A percentile compares a stretch with the other conserved stretches of the same genome.
phyloP scores from a whole-genome alignment of 129 eudicot genomes.

The Chrysanthemum lavandulifolium region DNA sequence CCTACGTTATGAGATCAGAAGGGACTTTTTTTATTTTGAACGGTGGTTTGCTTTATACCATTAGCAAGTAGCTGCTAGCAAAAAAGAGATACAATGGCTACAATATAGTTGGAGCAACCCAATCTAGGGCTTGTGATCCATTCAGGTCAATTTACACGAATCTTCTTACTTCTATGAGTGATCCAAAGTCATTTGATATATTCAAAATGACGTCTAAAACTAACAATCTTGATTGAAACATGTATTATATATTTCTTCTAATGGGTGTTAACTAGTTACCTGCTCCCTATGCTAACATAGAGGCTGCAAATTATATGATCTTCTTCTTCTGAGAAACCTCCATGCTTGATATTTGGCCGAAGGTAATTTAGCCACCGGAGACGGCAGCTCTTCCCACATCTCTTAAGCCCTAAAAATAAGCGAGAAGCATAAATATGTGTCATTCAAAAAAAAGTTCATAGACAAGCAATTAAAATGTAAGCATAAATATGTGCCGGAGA shows the following conservation, averaged over 20 bases:
- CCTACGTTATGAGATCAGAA: slow-evolving; percentile 1
- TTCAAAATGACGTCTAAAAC: too few species aligned
- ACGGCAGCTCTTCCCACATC: slow-evolving; percentile 92
- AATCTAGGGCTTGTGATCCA: too few species aligned
- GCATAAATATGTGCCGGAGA: not conserved
- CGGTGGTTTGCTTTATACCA: too few species aligned
- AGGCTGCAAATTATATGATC: slow-evolving; percentile 82
- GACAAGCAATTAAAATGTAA: not conserved
- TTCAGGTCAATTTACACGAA: too few species aligned
- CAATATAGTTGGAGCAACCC: too few species aligned
- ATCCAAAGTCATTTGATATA: too few species aligned
- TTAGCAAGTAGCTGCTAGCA: too few species aligned
- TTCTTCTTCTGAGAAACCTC: slow-evolving; percentile 91
- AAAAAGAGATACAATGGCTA: too few species aligned
- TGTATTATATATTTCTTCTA: not conserved
- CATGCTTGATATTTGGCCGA: slow-evolving; percentile 89
- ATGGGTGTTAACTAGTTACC: slow-evolving; percentile 34
- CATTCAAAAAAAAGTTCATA: slow-evolving; percentile 1
- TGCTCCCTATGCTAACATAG: slow-evolving; percentile 87
- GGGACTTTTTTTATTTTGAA: not conserved
- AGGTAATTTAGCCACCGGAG: slow-evolving; percentile 87
- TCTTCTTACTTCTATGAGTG: too few species aligned
- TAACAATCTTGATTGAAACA: not conserved
- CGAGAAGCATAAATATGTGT: too few species aligned
- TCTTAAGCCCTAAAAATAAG: slow-evolving; percentile 60